These are phyloP conservation scores for Geosmithia flava DNA, from an alignment of 2,329 filamentous ascomycete species.

Conservation along the genomic window DNA sequence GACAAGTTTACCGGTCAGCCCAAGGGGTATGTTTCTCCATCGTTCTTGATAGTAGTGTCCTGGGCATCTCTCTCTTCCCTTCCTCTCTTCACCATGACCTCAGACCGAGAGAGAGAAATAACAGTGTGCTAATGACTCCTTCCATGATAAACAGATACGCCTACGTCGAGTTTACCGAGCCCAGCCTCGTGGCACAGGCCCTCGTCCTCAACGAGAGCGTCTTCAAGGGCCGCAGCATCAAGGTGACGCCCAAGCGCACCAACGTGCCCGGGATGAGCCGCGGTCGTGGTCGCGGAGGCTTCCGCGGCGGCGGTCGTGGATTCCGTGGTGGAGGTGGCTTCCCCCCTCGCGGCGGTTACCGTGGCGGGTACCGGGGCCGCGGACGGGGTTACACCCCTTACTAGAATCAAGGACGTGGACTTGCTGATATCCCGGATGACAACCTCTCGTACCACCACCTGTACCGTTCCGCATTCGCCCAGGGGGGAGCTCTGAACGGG, in stretches of 20 bases:
- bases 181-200: constrained; percentile 82
- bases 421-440: background rate
- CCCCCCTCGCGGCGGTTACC: constrained; percentile 43
- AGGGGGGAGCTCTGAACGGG: too few species aligned
- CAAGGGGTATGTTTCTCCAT: constrained; percentile 63
- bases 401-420: constrained; percentile 28
- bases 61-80: background rate
- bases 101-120: background rate
- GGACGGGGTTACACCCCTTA: constrained; percentile 54
- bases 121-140: constrained; percentile 2
- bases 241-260: constrained; percentile 89
- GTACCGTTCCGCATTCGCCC: too few species aligned
- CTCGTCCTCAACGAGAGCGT: constrained; percentile 93
- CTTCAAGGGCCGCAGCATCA: constrained; percentile 89
- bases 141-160: constrained; percentile 57
- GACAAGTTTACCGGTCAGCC: constrained; percentile 98
- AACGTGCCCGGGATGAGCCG: constrained; percentile 92
- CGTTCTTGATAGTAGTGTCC: too few species aligned
- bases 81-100: background rate
- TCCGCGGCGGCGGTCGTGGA: constrained; percentile 13
- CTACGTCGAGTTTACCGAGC: constrained; percentile 96
- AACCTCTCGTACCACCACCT: background rate
- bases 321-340: constrained; percentile 29
- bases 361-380: constrained; percentile 56
- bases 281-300: constrained; percentile 48